These are phyloP conservation scores for Rhododendron griersonianum DNA, from an alignment of 148 eudicot genomes.

Conservation along the genomic window DNA sequence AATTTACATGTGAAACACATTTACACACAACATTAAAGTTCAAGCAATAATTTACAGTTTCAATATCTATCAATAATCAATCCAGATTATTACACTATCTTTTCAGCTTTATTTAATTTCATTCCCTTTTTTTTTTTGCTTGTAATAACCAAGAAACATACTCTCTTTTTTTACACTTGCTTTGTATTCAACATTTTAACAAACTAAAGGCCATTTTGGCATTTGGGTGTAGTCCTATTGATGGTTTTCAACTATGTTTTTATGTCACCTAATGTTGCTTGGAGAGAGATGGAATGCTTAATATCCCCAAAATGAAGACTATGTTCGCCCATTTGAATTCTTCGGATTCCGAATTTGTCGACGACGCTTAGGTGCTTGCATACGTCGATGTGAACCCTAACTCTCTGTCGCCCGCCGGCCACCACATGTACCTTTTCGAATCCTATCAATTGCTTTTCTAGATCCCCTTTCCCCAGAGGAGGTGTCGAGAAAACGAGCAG, in stretches of 20 bases:
- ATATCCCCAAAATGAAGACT: slow-evolving; percentile 72
- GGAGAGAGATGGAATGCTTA: slow-evolving; percentile 50
- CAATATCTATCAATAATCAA: not conserved
- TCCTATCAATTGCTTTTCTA: slow-evolving; percentile 47
- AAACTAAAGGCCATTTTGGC: not conserved
- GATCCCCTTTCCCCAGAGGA: slow-evolving; percentile 23
- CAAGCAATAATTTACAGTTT: not conserved
- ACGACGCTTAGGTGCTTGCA: slow-evolving; percentile 63
- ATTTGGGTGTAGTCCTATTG: not conserved
- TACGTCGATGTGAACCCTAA: slow-evolving; percentile 36
- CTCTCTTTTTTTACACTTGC: slow-evolving; percentile 2
- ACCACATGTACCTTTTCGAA: slow-evolving; percentile 63
- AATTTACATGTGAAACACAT: not conserved
- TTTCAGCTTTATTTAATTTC: not conserved
- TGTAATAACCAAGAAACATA: too few species aligned
- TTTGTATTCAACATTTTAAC: too few species aligned
- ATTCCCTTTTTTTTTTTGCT: not conserved
- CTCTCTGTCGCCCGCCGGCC: slow-evolving; percentile 41
- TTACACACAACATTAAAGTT: not conserved
- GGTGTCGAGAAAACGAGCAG: slow-evolving; percentile 58
- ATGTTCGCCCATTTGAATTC: slow-evolving; percentile 70
- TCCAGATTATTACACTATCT: not conserved
- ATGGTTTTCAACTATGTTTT: slow-evolving; percentile 1
- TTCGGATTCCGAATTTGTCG: slow-evolving; percentile 54
- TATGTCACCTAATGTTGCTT: slow-evolving; percentile 13